Evolutionary conservation across 106 monocot species (phyloP), one percentile per base, ranked within the genome.

Genomic region (Apostasia ramifera): DNA sequence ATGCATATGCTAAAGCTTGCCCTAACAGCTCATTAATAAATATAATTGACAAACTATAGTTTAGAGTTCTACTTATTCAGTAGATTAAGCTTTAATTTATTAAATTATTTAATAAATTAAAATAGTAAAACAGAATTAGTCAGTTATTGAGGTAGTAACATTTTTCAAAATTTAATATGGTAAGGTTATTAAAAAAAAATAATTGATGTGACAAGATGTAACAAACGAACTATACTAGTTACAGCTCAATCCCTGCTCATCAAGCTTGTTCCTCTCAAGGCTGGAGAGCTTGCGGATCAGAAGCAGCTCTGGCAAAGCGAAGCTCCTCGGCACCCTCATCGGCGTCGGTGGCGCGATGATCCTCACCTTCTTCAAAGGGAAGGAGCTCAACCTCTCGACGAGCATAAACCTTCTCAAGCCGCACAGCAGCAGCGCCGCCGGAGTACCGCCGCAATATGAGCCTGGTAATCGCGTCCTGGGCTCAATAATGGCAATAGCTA

Each of bases 311-410:
- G 89, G 92, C 3, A 65, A 84, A 59, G 84, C 84, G 3, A 97
- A 97, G 80, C 15, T 89, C 10, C 8, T 74, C 0, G 95, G 95
- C 5, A 97, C 92, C 5, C 8, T 83, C 2, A 13, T 89, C 2
- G 87, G 86, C 7, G n/a, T 97, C 1, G 79, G 82, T 1, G 95
- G 95, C 0, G 95, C 95, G 7, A 91, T 91, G 95, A 43, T 88
- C 8, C 88, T 95, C 42, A 91, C 91, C 61, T 82, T 95, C 66
- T 86, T 82, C 76, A 89, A 84, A 68, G 95, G 95, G 26, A 11
- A 38, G 1, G 76, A 77, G 8, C 5, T 95, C 46, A 70, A 67
- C 44, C 13, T 84, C 4, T 91, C 88, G 86, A 51, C 74, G 0
- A 83, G n/a, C n/a, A 47, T 74, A 7, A 56, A 71, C 4, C 79